phyloP scores from a whole-genome alignment of 495 filamentous ascomycete species.

The Daldinia caldariorum region DNA sequence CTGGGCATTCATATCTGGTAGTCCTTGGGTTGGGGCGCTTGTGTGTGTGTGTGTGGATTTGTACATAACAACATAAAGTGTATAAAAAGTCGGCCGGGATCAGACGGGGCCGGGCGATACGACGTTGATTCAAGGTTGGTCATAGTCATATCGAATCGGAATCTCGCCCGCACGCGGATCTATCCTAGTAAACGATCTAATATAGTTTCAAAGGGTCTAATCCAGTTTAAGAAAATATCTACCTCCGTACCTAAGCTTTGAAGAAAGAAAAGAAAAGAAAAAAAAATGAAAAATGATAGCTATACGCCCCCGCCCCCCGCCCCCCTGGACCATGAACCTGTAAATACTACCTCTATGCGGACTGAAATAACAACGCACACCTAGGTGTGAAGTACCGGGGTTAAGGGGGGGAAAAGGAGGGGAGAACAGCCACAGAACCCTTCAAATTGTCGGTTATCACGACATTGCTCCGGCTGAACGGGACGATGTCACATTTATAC shows the following conservation, averaged over 20 bases:
- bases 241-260: no score
- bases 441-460: background rate
- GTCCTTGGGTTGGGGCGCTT: slow-evolving; percentile 32
- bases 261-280: no score
- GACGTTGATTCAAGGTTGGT: slow-evolving; percentile 30
- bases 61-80: slow-evolving; percentile 1
- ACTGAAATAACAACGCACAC: slow-evolving; percentile 30
- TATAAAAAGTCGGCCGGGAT: slow-evolving; percentile 23
- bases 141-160: slow-evolving; percentile 32
- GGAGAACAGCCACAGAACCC: background rate
- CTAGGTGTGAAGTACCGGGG: slow-evolving; percentile 37
- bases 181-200: slow-evolving; percentile 24
- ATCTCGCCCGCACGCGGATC: slow-evolving; percentile 25
- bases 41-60: slow-evolving; percentile 13
- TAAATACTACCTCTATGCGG: slow-evolving; percentile 10
- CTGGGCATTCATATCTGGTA: slow-evolving; percentile 14
- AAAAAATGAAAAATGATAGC: no score
- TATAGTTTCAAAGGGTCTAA: slow-evolving; percentile 12
- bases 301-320: no score
- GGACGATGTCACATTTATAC: slow-evolving; percentile 41
- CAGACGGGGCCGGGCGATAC: slow-evolving; percentile 25
- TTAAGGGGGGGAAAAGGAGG: no score
- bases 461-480: slow-evolving; percentile 32
- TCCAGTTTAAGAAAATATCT: slow-evolving; percentile 12
- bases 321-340: slow-evolving; percentile 15